A percentile compares a stretch with the other conserved stretches of the same genome.
These are phyloP conservation scores for Arthrocladium fulminans DNA, from an alignment of 2,329 filamentous ascomycete genomes.

Conservation along the genomic window DNA sequence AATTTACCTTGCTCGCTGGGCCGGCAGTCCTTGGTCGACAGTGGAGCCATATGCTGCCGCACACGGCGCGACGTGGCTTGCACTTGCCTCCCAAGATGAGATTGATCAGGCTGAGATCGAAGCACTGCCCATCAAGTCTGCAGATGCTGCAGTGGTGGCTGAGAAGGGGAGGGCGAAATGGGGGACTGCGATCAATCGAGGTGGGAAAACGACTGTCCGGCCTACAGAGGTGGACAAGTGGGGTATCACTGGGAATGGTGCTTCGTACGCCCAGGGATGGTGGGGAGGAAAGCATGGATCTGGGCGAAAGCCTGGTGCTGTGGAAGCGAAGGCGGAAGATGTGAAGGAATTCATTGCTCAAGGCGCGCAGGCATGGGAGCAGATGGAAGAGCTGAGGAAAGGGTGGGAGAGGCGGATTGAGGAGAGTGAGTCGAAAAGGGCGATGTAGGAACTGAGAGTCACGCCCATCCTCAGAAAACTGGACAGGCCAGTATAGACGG, in stretches of 20 bases:
- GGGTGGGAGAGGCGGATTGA: slow-evolving; percentile 53
- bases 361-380: slow-evolving; percentile 55
- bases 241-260: slow-evolving; percentile 54
- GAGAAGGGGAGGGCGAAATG: slow-evolving; percentile 62
- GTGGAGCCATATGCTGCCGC: slow-evolving; percentile 69
- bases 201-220: slow-evolving; percentile 49
- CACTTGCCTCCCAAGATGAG: slow-evolving; percentile 52
- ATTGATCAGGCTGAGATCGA: slow-evolving; percentile 35
- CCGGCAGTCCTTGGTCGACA: slow-evolving; percentile 84
- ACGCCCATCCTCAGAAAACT: too few relatives aligned
- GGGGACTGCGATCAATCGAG: slow-evolving; percentile 62
- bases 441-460: too few relatives aligned
- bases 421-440: slow-evolving; percentile 31
- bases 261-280: slow-evolving; percentile 17
- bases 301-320: slow-evolving; percentile 50
- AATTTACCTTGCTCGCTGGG: slow-evolving; percentile 52
- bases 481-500: too few relatives aligned
- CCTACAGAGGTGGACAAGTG: slow-evolving; percentile 80
- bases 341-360: slow-evolving; percentile 53
- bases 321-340: slow-evolving; percentile 52
- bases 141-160: slow-evolving; percentile 39
- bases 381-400: slow-evolving; percentile 62
- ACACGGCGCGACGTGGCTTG: slow-evolving; percentile 66
- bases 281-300: slow-evolving; percentile 46
- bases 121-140: background rate